A percentile compares a stretch with the other conserved stretches of the same genome.
These are phyloP conservation scores for Penium margaritaceum DNA, from an alignment of 139 green algal genomes.

Conservation along the genomic window DNA sequence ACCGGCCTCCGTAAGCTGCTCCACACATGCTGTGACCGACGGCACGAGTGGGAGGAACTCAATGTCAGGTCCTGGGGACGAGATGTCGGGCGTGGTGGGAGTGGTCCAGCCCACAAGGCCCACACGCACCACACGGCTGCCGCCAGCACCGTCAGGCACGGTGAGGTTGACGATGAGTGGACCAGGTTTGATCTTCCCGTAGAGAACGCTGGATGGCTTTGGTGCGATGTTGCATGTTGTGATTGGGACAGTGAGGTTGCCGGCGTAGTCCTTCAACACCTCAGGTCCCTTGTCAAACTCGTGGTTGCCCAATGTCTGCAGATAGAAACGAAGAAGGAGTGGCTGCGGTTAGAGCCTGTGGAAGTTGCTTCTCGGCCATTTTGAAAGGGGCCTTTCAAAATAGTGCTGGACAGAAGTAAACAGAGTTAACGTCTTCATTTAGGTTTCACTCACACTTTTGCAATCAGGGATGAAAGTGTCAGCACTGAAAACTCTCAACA, in stretches of 20 bases:
- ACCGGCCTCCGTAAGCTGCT: slow-evolving; percentile 8
- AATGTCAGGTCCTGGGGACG: slow-evolving; percentile 27
- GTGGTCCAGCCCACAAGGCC: slow-evolving; percentile 34
- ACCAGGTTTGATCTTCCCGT: slow-evolving; percentile 24
- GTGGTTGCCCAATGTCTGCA: slow-evolving; percentile 48
- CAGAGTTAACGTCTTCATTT: no score
- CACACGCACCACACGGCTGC: slow-evolving; percentile 28
- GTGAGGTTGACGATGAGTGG: slow-evolving; percentile 15
- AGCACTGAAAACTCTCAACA: no score
- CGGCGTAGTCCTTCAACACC: slow-evolving; percentile 26
- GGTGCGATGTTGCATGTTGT: slow-evolving; percentile 45
- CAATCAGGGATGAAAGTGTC: no score
- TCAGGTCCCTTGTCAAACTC: slow-evolving; percentile 49
- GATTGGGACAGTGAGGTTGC: slow-evolving; percentile 25
- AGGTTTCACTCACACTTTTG: no score
- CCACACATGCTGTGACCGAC: slow-evolving; percentile 11
- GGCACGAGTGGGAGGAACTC: slow-evolving; percentile 3
- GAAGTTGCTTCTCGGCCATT: no score
- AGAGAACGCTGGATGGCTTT: not conserved
- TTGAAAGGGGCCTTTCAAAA: no score
- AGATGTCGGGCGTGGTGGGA: slow-evolving; percentile 11
- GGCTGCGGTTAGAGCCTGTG: no score
- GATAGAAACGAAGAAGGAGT: no score
- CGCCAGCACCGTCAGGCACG: not conserved
- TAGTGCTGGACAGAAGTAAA: no score